Percentiles rank a stretch among this genome's conserved stretches.
These are phyloP conservation scores for Neurospora africana DNA, from an alignment of 495 filamentous ascomycete species.

Conservation along the genomic window DNA sequence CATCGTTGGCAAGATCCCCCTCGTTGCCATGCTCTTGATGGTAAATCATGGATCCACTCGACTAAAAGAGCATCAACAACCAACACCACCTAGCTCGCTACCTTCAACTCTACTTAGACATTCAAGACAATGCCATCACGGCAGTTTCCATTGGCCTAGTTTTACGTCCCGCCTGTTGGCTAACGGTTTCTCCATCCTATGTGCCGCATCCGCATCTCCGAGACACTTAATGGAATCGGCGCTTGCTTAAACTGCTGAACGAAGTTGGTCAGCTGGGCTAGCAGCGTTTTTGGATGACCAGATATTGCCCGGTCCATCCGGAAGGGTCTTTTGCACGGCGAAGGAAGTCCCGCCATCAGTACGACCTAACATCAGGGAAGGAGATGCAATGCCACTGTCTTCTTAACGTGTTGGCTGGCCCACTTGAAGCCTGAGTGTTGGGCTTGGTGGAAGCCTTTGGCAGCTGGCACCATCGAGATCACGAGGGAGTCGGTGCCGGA, in stretches of 20 bases:
- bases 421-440: background rate
- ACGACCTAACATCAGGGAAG: background rate
- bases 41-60: background rate
- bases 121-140: background rate
- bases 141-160: conserved; percentile 4
- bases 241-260: background rate
- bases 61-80: background rate
- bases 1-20: background rate
- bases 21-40: background rate
- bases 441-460: background rate
- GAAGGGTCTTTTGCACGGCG: background rate
- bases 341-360: background rate
- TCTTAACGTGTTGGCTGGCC: background rate
- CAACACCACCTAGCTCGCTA: background rate
- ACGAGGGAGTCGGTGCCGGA: background rate
- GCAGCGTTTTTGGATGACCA: background rate
- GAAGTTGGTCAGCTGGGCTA: background rate
- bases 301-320: background rate
- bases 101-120: background rate
- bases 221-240: background rate
- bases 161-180: background rate
- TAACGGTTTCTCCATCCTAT: background rate
- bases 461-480: background rate
- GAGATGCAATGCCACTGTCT: background rate
- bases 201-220: background rate